A percentile compares a stretch with the other conserved stretches of the same genome.
These are phyloP conservation scores for Brasilioporus rufonigricans DNA, from an alignment of 768 basidiomycete species.

Conservation along the genomic window DNA sequence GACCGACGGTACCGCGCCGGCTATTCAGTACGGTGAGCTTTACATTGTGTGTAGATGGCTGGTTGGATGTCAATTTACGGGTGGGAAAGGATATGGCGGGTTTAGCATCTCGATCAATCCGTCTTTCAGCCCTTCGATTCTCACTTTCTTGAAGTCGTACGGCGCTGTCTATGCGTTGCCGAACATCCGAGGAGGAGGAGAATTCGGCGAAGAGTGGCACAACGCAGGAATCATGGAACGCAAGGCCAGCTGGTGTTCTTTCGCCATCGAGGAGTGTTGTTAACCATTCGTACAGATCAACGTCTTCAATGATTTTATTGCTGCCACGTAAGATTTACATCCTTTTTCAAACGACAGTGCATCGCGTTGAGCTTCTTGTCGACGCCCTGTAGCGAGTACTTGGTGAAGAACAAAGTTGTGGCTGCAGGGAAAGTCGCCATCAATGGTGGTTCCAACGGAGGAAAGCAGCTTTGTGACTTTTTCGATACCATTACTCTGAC, in stretches of 20 bases:
- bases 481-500: not conserved
- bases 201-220: slow-evolving; percentile 89
- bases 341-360: not conserved
- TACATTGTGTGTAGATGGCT: not conserved
- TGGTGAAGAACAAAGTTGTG: slow-evolving; percentile 70
- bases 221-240: slow-evolving; percentile 64
- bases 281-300: slow-evolving; percentile 46
- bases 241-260: slow-evolving; percentile 45
- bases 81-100: slow-evolving; percentile 68
- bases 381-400: slow-evolving; percentile 49
- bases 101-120: slow-evolving; percentile 72
- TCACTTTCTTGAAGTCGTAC: slow-evolving; percentile 73
- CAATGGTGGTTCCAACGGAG: slow-evolving; percentile 82
- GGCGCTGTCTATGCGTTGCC: slow-evolving; percentile 61
- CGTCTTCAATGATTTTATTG: slow-evolving; percentile 81
- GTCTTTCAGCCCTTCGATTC: slow-evolving; percentile 65
- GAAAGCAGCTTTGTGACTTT: slow-evolving; percentile 32
- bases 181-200: slow-evolving; percentile 66
- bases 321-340: slow-evolving; percentile 57
- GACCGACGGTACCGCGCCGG: slow-evolving; percentile 73
- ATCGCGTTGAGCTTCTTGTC: not conserved
- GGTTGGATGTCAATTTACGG: not conserved
- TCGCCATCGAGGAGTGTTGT: not conserved
- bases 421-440: slow-evolving; percentile 70
- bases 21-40: slow-evolving; percentile 67